These are phyloP conservation scores for Coemansia sp. DNA, from an alignment of 192 early-diverging fungal genomes.

Conservation along the genomic window DNA sequence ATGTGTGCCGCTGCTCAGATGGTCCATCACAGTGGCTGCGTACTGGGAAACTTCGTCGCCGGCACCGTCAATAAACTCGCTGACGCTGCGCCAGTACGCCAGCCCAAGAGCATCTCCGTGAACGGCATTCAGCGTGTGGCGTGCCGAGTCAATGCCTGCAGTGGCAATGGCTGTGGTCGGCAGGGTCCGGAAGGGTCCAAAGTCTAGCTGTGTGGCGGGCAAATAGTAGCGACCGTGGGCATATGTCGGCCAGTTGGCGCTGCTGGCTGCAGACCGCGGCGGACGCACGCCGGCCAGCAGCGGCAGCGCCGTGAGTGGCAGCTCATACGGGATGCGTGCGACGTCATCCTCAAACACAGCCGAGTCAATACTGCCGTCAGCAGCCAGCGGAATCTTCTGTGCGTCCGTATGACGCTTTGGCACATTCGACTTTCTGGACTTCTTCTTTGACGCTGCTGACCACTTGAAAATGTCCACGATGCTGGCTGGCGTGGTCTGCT, in stretches of 20 bases:
- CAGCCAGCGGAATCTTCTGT: conserved; percentile 24
- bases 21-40: conserved; percentile 32
- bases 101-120: conserved; percentile 43
- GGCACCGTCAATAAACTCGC: conserved; percentile 48
- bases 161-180: not conserved
- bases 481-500: conserved; percentile 23
- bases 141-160: not conserved
- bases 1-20: conserved; percentile 39
- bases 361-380: conserved; percentile 41
- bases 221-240: conserved; percentile 27
- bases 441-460: conserved; percentile 18
- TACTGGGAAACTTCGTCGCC: conserved; percentile 26
- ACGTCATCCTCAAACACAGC: conserved; percentile 35
- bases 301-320: conserved; percentile 2
- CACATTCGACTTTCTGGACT: conserved; percentile 16
- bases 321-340: conserved; percentile 18
- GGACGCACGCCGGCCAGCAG: conserved; percentile 12
- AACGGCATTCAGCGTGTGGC: conserved; percentile 18
- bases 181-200: conserved; percentile 20
- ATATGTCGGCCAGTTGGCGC: conserved; percentile 4
- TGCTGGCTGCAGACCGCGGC: not conserved
- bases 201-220: conserved; percentile 26
- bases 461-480: conserved; percentile 46
- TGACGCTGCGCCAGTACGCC: conserved; percentile 53
- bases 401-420: conserved; percentile 28